A percentile compares a stretch with the other conserved stretches of the same genome.
These are phyloP conservation scores for Aspergillus ellipticus DNA, from an alignment of 495 filamentous ascomycete genomes.

Conservation along the genomic window DNA sequence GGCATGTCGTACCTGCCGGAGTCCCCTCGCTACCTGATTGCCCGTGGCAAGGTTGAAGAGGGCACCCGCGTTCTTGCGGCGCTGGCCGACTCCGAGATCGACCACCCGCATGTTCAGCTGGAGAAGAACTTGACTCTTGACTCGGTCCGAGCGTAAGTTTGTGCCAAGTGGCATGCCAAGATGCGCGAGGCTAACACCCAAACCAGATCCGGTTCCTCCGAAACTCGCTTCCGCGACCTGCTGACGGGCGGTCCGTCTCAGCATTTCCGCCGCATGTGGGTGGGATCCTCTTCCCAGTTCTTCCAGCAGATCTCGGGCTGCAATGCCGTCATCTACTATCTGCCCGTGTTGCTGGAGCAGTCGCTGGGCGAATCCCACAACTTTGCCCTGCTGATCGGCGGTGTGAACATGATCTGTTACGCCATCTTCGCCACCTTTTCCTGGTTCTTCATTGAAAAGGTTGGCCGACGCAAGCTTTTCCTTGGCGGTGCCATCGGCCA, in stretches of 20 bases:
- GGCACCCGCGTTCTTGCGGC: constrained; percentile 48
- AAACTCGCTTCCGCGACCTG: constrained; percentile 19
- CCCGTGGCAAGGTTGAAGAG: constrained; percentile 51
- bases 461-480: constrained; percentile 63
- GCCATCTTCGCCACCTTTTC: constrained; percentile 62
- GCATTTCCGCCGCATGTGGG: constrained; percentile 29
- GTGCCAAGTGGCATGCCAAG: neutral
- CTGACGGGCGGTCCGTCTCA: constrained; percentile 31
- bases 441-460: constrained; percentile 71
- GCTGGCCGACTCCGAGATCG: constrained; percentile 10
- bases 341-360: constrained; percentile 63
- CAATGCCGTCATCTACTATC: constrained; percentile 77
- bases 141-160: constrained; percentile 55
- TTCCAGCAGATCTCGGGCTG: constrained; percentile 68
- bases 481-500: constrained; percentile 61
- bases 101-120: constrained; percentile 15
- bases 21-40: constrained; percentile 66
- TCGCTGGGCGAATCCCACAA: constrained; percentile 53
- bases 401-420: constrained; percentile 75
- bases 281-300: constrained; percentile 41
- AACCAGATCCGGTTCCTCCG: constrained; percentile 19
- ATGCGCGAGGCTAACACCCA: constrained; percentile 23
- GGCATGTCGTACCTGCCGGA: constrained; percentile 61
- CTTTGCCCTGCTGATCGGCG: constrained; percentile 63
- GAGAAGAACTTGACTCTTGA: constrained; percentile 63